Evolutionary conservation across 2,329 filamentous ascomycete genomes (phyloP).

Genomic region (Fusarium algeriense): DNA sequence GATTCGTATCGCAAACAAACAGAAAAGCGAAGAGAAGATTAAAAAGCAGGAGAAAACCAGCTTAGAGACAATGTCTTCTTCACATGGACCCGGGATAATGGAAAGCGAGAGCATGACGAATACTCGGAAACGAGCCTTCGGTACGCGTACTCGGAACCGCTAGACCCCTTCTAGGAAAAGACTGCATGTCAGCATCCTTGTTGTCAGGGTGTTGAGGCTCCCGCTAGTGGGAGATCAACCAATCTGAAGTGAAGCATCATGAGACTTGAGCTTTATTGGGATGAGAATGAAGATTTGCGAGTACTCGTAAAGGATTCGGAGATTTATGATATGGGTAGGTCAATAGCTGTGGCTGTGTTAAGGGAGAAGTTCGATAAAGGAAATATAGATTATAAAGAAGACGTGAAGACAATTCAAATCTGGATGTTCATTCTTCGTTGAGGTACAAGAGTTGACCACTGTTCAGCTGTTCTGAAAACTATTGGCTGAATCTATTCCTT

Average conservation of each 20-base stretch:
- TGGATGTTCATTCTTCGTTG: neutral
- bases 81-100: conserved; percentile 10
- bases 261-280: neutral
- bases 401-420: neutral
- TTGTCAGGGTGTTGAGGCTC: conserved; percentile 13
- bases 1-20: conserved; percentile 25
- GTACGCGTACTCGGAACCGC: conserved; percentile 43
- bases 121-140: conserved; percentile 33
- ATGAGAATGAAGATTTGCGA: neutral
- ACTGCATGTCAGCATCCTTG: conserved; percentile 15
- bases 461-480: neutral
- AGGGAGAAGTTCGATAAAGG: neutral
- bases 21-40: conserved; percentile 12
- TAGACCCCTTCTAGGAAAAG: conserved; percentile 16
- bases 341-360: neutral
- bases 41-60: conserved; percentile 8
- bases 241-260: neutral
- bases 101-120: conserved; percentile 32
- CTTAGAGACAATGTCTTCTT: conserved; percentile 10
- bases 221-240: neutral
- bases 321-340: neutral
- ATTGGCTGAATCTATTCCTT: neutral
- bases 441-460: neutral
- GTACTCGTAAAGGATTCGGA: conserved; percentile 2
- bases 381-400: neutral